These are phyloP conservation scores for Rhizomucor miehei DNA, from an alignment of 371 early-diverging fungal species.

Conservation along the genomic window DNA sequence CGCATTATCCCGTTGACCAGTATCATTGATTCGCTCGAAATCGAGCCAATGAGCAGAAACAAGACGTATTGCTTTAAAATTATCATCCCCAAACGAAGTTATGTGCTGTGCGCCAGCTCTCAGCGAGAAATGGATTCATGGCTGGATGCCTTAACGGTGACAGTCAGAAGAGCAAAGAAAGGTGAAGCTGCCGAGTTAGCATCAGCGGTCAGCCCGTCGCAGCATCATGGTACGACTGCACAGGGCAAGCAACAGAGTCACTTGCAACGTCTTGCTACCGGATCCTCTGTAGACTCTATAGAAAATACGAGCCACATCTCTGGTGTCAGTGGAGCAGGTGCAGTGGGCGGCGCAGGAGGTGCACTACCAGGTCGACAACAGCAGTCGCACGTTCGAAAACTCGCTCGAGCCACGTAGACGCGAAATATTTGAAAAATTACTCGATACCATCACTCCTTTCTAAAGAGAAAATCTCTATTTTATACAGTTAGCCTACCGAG, in stretches of 20 bases:
- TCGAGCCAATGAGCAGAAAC: constrained; percentile 60
- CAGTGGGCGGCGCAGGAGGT: constrained; percentile 31
- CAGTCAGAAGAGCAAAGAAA: constrained; percentile 44
- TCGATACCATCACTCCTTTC: not conserved
- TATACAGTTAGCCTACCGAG: too few species aligned
- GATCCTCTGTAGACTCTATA: constrained; percentile 30
- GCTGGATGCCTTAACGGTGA: constrained; percentile 67
- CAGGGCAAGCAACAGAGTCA: not conserved
- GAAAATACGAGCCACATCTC: constrained; percentile 45
- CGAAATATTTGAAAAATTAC: not conserved
- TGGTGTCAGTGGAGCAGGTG: constrained; percentile 40
- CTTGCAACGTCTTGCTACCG: constrained; percentile 7
- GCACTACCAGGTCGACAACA: constrained; percentile 12
- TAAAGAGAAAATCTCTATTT: too few species aligned
- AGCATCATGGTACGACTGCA: constrained; percentile 6
- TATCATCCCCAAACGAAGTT: constrained; percentile 68
- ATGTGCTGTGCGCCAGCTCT: constrained; percentile 66
- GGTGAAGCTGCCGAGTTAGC: constrained; percentile 13
- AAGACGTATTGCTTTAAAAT: constrained; percentile 74
- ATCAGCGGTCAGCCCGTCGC: constrained; percentile 3
- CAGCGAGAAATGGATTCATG: constrained; percentile 62
- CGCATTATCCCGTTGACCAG: constrained; percentile 66
- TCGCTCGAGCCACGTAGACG: constrained; percentile 8
- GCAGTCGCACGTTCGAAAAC: constrained; percentile 12
- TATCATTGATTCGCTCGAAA: constrained; percentile 74